Evolutionary conservation across 805 yeast genomes (phyloP).

Genomic region (Zygosaccharomyces bisporus): DNA sequence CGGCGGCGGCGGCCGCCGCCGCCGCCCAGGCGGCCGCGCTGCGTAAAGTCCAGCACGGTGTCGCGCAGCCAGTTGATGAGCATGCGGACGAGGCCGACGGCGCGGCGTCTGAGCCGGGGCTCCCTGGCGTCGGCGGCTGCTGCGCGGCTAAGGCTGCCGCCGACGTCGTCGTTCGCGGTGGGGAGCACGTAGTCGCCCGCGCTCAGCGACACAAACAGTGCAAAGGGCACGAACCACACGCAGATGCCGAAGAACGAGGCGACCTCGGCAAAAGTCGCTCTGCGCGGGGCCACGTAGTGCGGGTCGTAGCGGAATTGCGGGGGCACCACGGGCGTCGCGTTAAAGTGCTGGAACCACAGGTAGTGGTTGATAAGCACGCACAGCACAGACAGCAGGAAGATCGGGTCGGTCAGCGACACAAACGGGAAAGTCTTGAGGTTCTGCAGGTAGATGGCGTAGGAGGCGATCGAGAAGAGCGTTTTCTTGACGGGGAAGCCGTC

Average conservation of each 20-base stretch:
- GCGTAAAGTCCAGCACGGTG: slow-evolving; percentile 6
- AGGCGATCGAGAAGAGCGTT: slow-evolving; percentile 60
- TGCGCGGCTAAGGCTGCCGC: slow-evolving; percentile 35
- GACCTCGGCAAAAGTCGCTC: slow-evolving; percentile 82
- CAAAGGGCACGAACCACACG: slow-evolving; percentile 92
- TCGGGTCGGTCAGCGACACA: slow-evolving; percentile 67
- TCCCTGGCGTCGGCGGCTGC: slow-evolving; percentile 16
- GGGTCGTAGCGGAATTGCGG: slow-evolving; percentile 59
- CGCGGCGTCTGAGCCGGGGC: slow-evolving; percentile 38
- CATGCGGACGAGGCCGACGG: slow-evolving; percentile 67
- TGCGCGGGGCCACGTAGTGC: slow-evolving; percentile 56
- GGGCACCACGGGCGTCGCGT: slow-evolving; percentile 56
- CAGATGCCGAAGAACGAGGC: slow-evolving; percentile 94
- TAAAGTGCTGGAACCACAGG: slow-evolving; percentile 84
- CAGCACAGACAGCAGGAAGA: slow-evolving; percentile 65
- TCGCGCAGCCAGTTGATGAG: slow-evolving; percentile 53
- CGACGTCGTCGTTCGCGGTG: slow-evolving; percentile 33
- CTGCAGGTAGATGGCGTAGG: slow-evolving; percentile 71
- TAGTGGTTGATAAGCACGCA: slow-evolving; percentile 78
- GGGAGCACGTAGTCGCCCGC: slow-evolving; percentile 91
- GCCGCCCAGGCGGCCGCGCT: not conserved
- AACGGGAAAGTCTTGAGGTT: slow-evolving; percentile 81
- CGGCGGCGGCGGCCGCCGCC: not conserved
- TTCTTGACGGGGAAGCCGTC: slow-evolving; percentile 78
- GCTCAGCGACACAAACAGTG: slow-evolving; percentile 83